Conservation (phyloP, 1,284 basidiomycete species). For the Ganoderma multipileum region DNA sequence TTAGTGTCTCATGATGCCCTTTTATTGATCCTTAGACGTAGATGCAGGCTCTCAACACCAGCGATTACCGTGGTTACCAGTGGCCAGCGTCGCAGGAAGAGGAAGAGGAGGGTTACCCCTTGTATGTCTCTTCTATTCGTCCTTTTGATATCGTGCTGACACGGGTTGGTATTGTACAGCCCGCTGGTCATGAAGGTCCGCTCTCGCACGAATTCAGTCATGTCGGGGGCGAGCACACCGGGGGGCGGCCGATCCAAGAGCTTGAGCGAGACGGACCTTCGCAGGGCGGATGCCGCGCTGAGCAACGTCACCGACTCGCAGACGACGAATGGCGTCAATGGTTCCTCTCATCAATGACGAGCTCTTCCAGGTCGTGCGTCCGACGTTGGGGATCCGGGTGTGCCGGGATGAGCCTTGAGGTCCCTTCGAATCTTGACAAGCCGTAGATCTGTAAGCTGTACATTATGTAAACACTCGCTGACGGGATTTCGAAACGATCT, state of each 20-base stretch:
- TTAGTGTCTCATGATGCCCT: too few species aligned
- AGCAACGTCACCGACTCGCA: slow-evolving; percentile 60
- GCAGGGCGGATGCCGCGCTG: slow-evolving; percentile 84
- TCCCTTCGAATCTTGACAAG: neutral
- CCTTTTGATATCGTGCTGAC: neutral
- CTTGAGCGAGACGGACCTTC: slow-evolving; percentile 85
- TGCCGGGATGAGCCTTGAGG: neutral
- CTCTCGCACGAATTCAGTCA: slow-evolving; percentile 84
- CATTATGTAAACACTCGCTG: neutral
- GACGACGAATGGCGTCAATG: slow-evolving; percentile 37
- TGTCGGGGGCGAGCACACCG: slow-evolving; percentile 89
- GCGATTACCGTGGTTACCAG: slow-evolving; percentile 85
- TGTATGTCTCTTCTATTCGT: slow-evolving; percentile 54
- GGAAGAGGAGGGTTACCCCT: slow-evolving; percentile 92
- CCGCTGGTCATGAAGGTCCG: slow-evolving; percentile 92
- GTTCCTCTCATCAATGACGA: slow-evolving; percentile 31
- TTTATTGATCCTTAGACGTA: slow-evolving; percentile 33
- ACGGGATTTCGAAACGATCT: neutral
- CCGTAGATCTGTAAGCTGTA: neutral
- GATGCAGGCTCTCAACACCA: slow-evolving; percentile 89
- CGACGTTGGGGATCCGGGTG: too few species aligned
- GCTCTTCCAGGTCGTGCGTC: too few species aligned
- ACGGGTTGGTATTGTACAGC: slow-evolving; percentile 47
- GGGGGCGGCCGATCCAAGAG: slow-evolving; percentile 80
- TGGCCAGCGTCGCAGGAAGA: slow-evolving; percentile 74